A percentile compares a stretch with the other conserved stretches of the same genome.
phyloP scores from a whole-genome alignment of 1,284 basidiomycete species.

The Earliella scabrosa region DNA sequence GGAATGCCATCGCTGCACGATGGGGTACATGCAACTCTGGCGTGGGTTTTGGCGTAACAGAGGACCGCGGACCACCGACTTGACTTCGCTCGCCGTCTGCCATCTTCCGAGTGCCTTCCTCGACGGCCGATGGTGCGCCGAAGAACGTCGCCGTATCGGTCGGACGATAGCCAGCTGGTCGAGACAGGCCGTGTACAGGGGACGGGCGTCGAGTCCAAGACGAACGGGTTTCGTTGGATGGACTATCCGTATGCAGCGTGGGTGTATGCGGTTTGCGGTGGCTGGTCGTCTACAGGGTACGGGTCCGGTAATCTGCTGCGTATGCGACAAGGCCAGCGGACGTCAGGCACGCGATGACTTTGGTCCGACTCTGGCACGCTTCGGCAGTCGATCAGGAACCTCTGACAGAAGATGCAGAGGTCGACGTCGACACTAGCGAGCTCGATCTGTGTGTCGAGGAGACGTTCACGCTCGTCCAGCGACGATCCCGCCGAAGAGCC shows the following conservation, averaged over 20 bases:
- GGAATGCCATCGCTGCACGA: constrained; percentile 70
- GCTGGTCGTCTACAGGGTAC: no score
- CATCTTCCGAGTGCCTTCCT: constrained; percentile 61
- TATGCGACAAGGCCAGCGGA: constrained; percentile 40
- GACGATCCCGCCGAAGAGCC: no score
- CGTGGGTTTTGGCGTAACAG: constrained; percentile 59
- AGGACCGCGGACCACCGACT: constrained; percentile 57
- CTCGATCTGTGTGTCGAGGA: background rate
- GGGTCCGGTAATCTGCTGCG: constrained; percentile 51
- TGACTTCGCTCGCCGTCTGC: constrained; percentile 55
- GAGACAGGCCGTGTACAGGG: constrained; percentile 53
- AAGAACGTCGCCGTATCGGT: constrained; percentile 54
- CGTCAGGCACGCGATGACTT: constrained; percentile 67
- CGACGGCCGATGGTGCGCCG: constrained; percentile 59
- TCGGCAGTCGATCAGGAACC: constrained; percentile 57
- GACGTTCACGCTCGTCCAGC: background rate
- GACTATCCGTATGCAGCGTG: constrained; percentile 66
- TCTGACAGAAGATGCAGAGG: constrained; percentile 1
- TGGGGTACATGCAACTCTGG: constrained; percentile 60
- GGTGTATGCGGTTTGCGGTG: constrained; percentile 66
- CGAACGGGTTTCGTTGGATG: constrained; percentile 64
- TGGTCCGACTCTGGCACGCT: constrained; percentile 47
- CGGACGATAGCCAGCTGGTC: constrained; percentile 71
- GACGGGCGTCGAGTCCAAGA: constrained; percentile 43
- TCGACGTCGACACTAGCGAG: background rate